Base-by-base conservation (phyloP, 768 basidiomycete species). In the Tylopilus subfusipes region DNA sequence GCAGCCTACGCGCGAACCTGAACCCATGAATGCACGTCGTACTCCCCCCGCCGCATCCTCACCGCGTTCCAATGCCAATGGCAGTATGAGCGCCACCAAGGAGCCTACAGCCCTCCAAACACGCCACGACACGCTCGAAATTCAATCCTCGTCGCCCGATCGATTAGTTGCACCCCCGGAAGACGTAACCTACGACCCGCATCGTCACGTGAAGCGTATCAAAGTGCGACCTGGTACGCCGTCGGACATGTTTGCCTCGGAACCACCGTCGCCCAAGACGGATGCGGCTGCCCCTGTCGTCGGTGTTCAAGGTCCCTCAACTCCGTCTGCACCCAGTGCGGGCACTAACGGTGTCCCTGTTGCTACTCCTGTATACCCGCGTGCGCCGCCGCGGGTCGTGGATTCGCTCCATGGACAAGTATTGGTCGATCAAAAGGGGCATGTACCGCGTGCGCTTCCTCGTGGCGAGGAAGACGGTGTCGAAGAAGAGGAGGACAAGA, bases 361-460 rank as follows among this genome's bases (percentile, higher is more conserved):
- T 24, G 7, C 39, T n/a, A 2, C 33, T 10, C 7, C 51, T 9
- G 29, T 36, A 22, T 30, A 50, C 21, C 42, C 52, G 9, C 60
- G 54, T n/a, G 63, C 59, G 8, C 66, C 67, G 3, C 66, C 67
- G 2, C 67, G 60, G 10, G 3, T 64, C 9, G 65, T 60, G 19
- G 33, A 66, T 5, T 58, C 55, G 4, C 4, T 68, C 2, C 53
- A 42, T 4, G 60, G 66, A 0, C 54, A 55, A 36, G 58, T 62
- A 3, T 42, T 68, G 40, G 67, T 64, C 7, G 57, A 64, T 40
- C 53, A 42, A 46, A 55, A 42, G 6, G 64, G 62, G 3, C 55
- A 44, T 27, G 50, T 59, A 3, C 66, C 62, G 3, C 55, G 53
- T 9, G 5, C 42, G 12, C 5, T 57, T 42, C 24, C 42, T 50